phyloP scores from a whole-genome alignment of 1,284 basidiomycete genomes.

The Cystobasidiaceae sp. region DNA sequence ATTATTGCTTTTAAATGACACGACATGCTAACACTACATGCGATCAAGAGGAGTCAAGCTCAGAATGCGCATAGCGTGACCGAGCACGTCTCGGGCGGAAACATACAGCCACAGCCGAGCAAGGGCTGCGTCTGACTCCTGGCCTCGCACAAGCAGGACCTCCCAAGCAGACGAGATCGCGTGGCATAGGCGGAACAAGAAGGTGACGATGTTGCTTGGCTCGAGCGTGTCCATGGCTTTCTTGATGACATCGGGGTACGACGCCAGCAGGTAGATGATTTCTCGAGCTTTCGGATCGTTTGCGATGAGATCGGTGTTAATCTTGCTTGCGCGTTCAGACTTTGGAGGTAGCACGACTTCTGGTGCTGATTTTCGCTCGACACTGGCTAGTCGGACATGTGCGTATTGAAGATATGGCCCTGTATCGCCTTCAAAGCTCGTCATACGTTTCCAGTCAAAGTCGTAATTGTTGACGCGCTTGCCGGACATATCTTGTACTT shows the following conservation, averaged over 20 bases:
- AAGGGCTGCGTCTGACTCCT: conserved; percentile 62
- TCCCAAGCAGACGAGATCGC: conserved; percentile 81
- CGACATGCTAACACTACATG: conserved; percentile 66
- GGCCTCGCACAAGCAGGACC: conserved; percentile 73
- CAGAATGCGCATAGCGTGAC: conserved; percentile 76
- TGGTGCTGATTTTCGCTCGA: conserved; percentile 82
- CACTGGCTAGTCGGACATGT: conserved; percentile 87
- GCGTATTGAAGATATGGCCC: conserved; percentile 90
- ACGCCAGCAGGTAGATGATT: conserved; percentile 75
- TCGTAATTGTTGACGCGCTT: conserved; percentile 89
- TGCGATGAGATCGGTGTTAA: conserved; percentile 66
- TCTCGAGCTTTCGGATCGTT: conserved; percentile 69
- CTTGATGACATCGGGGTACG: conserved; percentile 86
- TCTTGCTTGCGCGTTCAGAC: conserved; percentile 56
- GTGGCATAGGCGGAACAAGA: conserved; percentile 51
- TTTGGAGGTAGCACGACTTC: conserved; percentile 71
- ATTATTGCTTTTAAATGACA: too few relatives aligned
- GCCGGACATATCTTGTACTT: conserved; percentile 58
- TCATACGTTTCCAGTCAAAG: conserved; percentile 92
- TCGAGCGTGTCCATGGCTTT: conserved; percentile 79
- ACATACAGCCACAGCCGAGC: conserved; percentile 90
- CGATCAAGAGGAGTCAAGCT: conserved; percentile 83
- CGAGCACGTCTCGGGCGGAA: conserved; percentile 80
- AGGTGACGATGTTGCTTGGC: conserved; percentile 74
- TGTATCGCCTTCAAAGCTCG: conserved; percentile 94